Base-by-base conservation (phyloP, 2,329 filamentous ascomycete species). In the Lachnellula hyalina region DNA sequence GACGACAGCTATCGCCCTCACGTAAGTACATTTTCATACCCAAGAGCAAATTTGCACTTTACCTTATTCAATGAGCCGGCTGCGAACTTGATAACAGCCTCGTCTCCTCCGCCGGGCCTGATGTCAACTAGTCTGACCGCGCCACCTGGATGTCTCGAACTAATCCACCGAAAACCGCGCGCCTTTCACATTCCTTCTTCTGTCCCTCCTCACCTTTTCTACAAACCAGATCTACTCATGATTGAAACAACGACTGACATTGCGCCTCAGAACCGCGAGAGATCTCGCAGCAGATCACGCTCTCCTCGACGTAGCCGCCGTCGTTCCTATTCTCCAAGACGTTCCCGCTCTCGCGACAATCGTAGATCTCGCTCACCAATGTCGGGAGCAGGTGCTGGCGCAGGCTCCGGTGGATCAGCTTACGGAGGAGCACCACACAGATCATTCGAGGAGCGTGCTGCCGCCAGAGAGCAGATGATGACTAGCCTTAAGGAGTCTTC, bases 381-480 rank as follows among this genome's bases (percentile, higher is more conserved):
- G 86, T 88, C 86, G 77, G 85, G 78, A 72, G 73, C 74, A 68
- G 75, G 80, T 71, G 79, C 85, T 74, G 85, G 83, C 71, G 78
- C 84, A 70, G 88, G 86, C 78, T 81, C 83, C 70, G 80, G 85
- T 74, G 83, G 82, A 71, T 76, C 80, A 69, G 80, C 78, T 67
- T 87, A 83, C 74, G 79, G 78, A 72, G 83, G 81, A 72, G 82
- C 81, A 68, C 81, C 83, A 67, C 84, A 86, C 73, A 85, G 92
- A 74, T 85, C 84, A 55, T 89, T 85, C 75, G 93, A 97, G 73
- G 91, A 96, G 69, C 86, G 91, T 68, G 78, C 83, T 60, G 85
- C 81, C 60, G 87, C 88, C 68, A 92, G 94, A 75, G 91, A 96
- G 75, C 87, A 91, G 73, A 96, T 96, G 90, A 95, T 97, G 90